A percentile compares a stretch with the other conserved stretches of the same genome.
Evolutionary conservation across 192 early-diverging fungal species (phyloP).

Genomic region (Haplosporangium gracile): DNA sequence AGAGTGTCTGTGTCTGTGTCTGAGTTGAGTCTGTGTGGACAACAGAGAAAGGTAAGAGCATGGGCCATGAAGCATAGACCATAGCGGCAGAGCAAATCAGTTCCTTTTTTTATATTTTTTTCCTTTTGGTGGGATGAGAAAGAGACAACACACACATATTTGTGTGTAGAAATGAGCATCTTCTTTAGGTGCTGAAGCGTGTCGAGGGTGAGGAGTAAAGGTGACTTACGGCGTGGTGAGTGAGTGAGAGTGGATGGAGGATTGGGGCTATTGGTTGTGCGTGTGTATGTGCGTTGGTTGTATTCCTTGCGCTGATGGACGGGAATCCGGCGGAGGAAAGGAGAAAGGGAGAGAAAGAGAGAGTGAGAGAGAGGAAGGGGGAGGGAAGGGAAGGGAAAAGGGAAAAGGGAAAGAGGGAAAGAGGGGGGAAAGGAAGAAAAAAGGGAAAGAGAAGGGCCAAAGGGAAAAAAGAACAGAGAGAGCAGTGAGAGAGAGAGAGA

Average conservation of each 20-base stretch:
- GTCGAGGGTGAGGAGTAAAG: not conserved
- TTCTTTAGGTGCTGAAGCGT: too few relatives aligned
- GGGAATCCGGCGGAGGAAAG: not conserved
- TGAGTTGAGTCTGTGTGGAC: not conserved
- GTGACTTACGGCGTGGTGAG: not conserved
- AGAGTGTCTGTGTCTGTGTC: not conserved
- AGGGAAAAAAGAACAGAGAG: not conserved
- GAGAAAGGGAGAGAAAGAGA: not conserved
- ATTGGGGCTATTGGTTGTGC: not conserved
- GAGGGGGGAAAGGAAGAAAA: not conserved
- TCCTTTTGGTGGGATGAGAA: not conserved
- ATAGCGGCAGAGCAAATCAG: not conserved
- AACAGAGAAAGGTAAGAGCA: not conserved
- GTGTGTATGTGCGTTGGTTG: not conserved
- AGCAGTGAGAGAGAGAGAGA: not conserved
- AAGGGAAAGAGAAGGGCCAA: not conserved
- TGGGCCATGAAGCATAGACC: conserved; percentile 8
- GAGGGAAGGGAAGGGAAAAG: not conserved
- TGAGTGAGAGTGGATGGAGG: not conserved
- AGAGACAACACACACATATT: not conserved
- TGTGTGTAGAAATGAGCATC: too few relatives aligned
- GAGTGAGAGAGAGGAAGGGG: not conserved
- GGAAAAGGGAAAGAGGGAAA: not conserved
- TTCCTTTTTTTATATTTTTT: too few relatives aligned
- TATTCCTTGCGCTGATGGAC: not conserved